Conservation (phyloP, 192 early-diverging fungal genomes). For the Backusella morwellensis region DNA sequence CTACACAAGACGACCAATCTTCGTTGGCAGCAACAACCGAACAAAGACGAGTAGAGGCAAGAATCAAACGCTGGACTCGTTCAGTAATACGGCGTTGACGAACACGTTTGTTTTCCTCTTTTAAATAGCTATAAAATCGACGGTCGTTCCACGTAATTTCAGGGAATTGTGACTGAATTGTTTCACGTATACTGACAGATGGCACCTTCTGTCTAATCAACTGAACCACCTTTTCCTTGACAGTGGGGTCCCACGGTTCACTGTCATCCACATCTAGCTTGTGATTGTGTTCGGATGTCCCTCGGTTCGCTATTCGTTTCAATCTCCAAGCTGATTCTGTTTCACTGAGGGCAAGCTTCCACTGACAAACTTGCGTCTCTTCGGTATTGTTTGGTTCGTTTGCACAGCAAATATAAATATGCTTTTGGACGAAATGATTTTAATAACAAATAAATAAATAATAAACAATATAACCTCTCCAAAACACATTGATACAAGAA, state of each 20-base stretch:
- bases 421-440: slow-evolving; percentile 19
- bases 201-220: slow-evolving; percentile 39
- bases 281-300: slow-evolving; percentile 47
- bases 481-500: not conserved
- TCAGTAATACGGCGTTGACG: slow-evolving; percentile 42
- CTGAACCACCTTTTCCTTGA: slow-evolving; percentile 41
- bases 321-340: slow-evolving; percentile 46
- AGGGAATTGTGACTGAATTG: slow-evolving; percentile 52
- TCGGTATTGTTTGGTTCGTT: slow-evolving; percentile 45
- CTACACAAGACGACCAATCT: slow-evolving; percentile 27
- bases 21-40: slow-evolving; percentile 35
- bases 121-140: slow-evolving; percentile 54
- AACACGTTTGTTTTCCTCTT: slow-evolving; percentile 51
- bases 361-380: slow-evolving; percentile 47
- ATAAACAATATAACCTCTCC: not conserved
- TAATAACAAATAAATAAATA: not conserved
- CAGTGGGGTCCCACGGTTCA: slow-evolving; percentile 38
- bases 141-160: slow-evolving; percentile 55
- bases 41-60: slow-evolving; percentile 46
- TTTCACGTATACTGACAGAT: slow-evolving; percentile 36
- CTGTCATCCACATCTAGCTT: slow-evolving; percentile 36
- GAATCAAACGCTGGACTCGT: slow-evolving; percentile 42
- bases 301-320: slow-evolving; percentile 44
- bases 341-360: slow-evolving; percentile 46
- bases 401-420: slow-evolving; percentile 50